Percentiles rank a stretch among this genome's conserved stretches.
phyloP scores from a whole-genome alignment of 768 basidiomycete genomes.

The Thelephora ganbajun region DNA sequence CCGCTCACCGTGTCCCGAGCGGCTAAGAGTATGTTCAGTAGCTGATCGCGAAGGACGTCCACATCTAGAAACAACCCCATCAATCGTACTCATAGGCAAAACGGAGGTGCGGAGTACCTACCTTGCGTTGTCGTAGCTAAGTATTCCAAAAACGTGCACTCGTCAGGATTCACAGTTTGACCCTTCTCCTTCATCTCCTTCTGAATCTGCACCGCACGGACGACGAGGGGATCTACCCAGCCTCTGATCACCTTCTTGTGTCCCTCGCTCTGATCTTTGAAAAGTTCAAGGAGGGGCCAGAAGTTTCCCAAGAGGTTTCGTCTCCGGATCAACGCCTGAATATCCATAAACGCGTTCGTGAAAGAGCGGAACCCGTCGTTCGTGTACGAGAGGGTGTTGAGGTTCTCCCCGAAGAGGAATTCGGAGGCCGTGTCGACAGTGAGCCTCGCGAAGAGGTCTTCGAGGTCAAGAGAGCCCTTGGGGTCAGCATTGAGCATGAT shows the following conservation, averaged over 20 bases:
- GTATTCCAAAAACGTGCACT: slow-evolving; percentile 56
- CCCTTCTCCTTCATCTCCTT: slow-evolving; percentile 23
- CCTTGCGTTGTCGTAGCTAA: slow-evolving; percentile 53
- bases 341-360: slow-evolving; percentile 5
- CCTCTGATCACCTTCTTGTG: slow-evolving; percentile 21
- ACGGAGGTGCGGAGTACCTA: slow-evolving; percentile 18
- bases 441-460: slow-evolving; percentile 51
- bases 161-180: slow-evolving; percentile 24
- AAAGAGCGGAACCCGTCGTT: neutral
- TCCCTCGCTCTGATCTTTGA: slow-evolving; percentile 14
- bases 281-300: slow-evolving; percentile 10
- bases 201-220: slow-evolving; percentile 35
- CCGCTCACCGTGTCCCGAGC: slow-evolving; percentile 16
- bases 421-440: slow-evolving; percentile 57
- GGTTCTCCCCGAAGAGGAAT: slow-evolving; percentile 49
- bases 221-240: slow-evolving; percentile 52
- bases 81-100: neutral
- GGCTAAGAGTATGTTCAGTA: slow-evolving; percentile 20
- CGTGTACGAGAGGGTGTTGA: slow-evolving; percentile 38
- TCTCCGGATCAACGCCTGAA: slow-evolving; percentile 3
- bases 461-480: slow-evolving; percentile 35
- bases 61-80: slow-evolving; percentile 12
- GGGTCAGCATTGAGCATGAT: slow-evolving; percentile 26
- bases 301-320: slow-evolving; percentile 5
- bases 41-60: slow-evolving; percentile 18